Base-by-base conservation (phyloP, 2,329 filamentous ascomycete species). In the Scorias spongiosa region DNA sequence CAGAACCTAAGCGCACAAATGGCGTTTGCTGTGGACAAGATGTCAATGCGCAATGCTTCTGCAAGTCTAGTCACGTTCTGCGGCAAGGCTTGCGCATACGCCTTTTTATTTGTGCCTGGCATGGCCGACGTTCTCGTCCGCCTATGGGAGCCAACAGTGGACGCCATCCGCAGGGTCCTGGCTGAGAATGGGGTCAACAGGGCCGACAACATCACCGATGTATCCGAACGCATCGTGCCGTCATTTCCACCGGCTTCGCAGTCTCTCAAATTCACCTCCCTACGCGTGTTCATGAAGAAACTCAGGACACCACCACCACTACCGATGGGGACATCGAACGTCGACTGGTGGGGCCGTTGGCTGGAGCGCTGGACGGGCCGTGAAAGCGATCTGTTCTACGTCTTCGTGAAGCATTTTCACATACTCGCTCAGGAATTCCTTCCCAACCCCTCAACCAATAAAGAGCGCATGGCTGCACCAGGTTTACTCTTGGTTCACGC, bases 81-180 rank as follows among this genome's bases (percentile, higher is more conserved):
- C 43, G 88, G 85, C 47, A 93, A 91, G 63, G 84, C 86, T 3
- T 89, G 84, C 56, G 87, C 88, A 2, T 94, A 93, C 61, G 87
- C 85, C 28, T 94, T 93, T 63, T 91, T 89, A 65, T 95, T 93
- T 56, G 88, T 84, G 26, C 85, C 86, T 0, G 85, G 85, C 4
- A 76, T 93, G 44, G 82, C 85, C 7, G 86, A 93, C 56, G 76
- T 93, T 42, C 69, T 94, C 41, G 76, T 89, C 20, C 77, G 86
- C 12, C 67, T 94, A 5, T 94, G 88, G 87, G 77, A 76, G 32
- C 70, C 85, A 15, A 76, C 78, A 2, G 67, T 80, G 2, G 78
- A 80, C 45, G 66, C 78, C 37, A 71, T 93, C 56, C 76, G 82
- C 49, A 78, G 85, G 18, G 74, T 85, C 1, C 71, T 85, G 8